Percentiles rank a stretch among this genome's conserved stretches.
Evolutionary conservation across 1,284 basidiomycete genomes (phyloP).

Genomic region (Neolentinus lepideus): DNA sequence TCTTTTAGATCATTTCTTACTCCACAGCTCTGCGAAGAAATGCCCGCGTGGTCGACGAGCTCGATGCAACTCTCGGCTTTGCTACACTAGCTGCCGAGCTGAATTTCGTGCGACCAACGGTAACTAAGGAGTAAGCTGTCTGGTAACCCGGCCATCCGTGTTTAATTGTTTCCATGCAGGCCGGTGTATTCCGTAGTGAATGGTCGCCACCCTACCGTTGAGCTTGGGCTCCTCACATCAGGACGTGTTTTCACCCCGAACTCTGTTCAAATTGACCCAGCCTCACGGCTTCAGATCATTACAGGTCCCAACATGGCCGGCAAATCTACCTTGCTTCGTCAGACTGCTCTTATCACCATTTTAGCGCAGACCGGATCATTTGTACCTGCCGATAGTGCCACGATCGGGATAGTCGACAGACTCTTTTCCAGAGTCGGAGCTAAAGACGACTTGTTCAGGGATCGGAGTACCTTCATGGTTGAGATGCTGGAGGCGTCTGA

Average conservation of each 20-base stretch:
- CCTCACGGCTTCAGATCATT: constrained; percentile 69
- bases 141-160: neutral
- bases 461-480: constrained; percentile 92
- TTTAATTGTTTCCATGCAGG: constrained; percentile 28
- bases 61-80: constrained; percentile 83
- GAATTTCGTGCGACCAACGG: constrained; percentile 65
- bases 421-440: constrained; percentile 95
- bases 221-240: constrained; percentile 74
- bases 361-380: constrained; percentile 92
- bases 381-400: constrained; percentile 80
- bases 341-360: constrained; percentile 86
- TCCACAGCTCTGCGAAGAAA: constrained; percentile 61
- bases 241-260: constrained; percentile 84
- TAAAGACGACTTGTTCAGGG: constrained; percentile 90
- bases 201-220: constrained; percentile 91
- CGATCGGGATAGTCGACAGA: constrained; percentile 83
- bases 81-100: constrained; percentile 79
- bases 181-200: constrained; percentile 60
- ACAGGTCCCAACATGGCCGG: constrained; percentile 98
- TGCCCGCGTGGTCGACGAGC: constrained; percentile 78
- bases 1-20: constrained; percentile 52
- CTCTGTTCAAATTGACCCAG: constrained; percentile 54
- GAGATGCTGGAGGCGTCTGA: constrained; percentile 86
- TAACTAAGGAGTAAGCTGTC: constrained; percentile 61
- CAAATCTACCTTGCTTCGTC: constrained; percentile 90